Conservation (phyloP, 495 filamentous ascomycete species). For the Penicillium crystallinum region DNA sequence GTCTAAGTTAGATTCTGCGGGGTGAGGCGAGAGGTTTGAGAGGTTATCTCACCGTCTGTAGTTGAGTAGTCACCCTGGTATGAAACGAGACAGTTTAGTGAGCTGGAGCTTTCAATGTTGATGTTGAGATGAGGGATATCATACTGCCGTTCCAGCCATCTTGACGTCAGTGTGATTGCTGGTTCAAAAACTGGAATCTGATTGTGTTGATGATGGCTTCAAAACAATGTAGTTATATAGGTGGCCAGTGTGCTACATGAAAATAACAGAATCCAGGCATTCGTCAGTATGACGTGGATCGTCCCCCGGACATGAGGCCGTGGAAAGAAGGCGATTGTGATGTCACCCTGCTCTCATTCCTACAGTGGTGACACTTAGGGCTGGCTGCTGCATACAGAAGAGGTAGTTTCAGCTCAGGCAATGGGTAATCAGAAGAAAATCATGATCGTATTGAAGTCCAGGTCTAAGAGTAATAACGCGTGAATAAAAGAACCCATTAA, state of each 20-base stretch:
- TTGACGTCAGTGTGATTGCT: background rate
- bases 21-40: too few relatives aligned
- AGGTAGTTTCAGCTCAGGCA: background rate
- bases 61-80: constrained; percentile 4
- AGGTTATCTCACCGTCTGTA: constrained; percentile 9
- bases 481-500: constrained; percentile 8
- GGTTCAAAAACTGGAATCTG: background rate
- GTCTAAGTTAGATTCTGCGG: background rate
- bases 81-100: constrained; percentile 1
- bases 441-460: constrained; percentile 24
- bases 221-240: background rate
- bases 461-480: constrained; percentile 14
- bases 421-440: background rate
- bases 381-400: background rate
- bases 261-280: background rate
- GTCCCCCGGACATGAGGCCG: background rate
- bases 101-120: background rate
- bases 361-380: background rate
- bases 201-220: background rate
- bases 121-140: background rate
- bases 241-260: background rate
- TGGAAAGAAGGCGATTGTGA: background rate
- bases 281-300: constrained; percentile 8
- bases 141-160: constrained; percentile 7
- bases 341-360: constrained; percentile 1